These are phyloP conservation scores for Alternaria ethzedia DNA, from an alignment of 2,329 filamentous ascomycete genomes.

Conservation along the genomic window DNA sequence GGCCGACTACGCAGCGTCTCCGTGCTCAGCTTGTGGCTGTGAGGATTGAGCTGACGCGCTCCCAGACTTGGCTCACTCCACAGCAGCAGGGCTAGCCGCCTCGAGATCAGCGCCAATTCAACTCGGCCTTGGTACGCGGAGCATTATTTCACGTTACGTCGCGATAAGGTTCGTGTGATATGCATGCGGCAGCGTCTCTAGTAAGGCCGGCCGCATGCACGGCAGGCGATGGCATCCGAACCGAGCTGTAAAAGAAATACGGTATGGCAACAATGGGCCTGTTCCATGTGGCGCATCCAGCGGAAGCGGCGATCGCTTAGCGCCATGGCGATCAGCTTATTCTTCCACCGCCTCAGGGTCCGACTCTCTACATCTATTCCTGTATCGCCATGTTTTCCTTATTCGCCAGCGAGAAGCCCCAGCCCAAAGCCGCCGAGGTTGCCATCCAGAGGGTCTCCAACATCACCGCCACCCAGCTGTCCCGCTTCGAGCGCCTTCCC, in stretches of 20 bases:
- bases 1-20: background rate
- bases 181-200: constrained; percentile 2
- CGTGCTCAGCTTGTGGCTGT: constrained; percentile 18
- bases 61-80: constrained; percentile 18
- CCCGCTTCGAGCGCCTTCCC: constrained; percentile 24
- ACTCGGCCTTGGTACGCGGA: constrained; percentile 2
- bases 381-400: constrained; percentile 16
- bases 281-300: constrained; percentile 6
- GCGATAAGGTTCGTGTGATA: constrained; percentile 3
- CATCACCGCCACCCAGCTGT: constrained; percentile 16
- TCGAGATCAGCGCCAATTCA: constrained; percentile 14
- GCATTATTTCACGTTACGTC: constrained; percentile 5
- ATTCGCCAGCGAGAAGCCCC: constrained; percentile 28
- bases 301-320: constrained; percentile 16
- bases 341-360: constrained; percentile 24
- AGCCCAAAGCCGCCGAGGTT: constrained; percentile 10
- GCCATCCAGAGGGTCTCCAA: constrained; percentile 16
- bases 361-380: constrained; percentile 24
- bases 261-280: background rate
- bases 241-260: background rate
- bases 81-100: constrained; percentile 18
- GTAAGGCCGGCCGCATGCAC: background rate
- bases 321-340: constrained; percentile 23
- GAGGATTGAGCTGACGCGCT: constrained; percentile 20
- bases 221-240: background rate